Base-by-base conservation (phyloP, 78 protist species). In the Andalucia godoyi region DNA sequence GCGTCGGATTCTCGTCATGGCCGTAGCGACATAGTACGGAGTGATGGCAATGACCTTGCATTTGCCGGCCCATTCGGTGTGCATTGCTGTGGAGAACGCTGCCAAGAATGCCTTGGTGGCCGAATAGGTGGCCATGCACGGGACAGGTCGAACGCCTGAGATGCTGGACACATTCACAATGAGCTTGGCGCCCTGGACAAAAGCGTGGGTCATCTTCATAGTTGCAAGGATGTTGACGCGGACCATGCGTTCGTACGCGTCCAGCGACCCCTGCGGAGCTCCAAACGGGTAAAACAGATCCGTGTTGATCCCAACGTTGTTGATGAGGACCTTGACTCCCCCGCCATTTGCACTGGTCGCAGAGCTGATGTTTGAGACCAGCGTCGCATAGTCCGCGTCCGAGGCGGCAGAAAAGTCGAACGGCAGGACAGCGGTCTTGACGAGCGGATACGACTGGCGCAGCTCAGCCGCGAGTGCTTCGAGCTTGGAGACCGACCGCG, bases 281-380 rank as follows among this genome's bases (percentile, higher is more conserved):
- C 1, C 9, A 13, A 25, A n/a, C 51, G 73, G 73, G 57, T 45
- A 29, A 43, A 3, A 32, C 39, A n/a, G n/a, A n/a, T n/a, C n/a
- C n/a, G n/a, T n/a, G 50, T 18, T 41, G 15, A 75, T 37, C 1
- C 79, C 81, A 15, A 76, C 81, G 54, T 76, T 76, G 68, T 76
- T 76, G 18, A 76, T 41, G 23, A 70, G 46, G 25, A 69, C 66
- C 34, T 61, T 54, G 36, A 76, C 40, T 18, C 58, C 69, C 12
- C 52, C 13, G 30, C 57, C 21, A 6, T 36, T n/a, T n/a, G n/a
- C n/a, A n/a, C n/a, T n/a, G n/a, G n/a, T n/a, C n/a, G n/a, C n/a
- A n/a, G n/a, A n/a, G n/a, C n/a, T 1, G 6, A 69, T 1, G 36
- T 4, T 12, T 32, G 1, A 6, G 34, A 4, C 2, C 30, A 76